Conservation (phyloP, 768 basidiomycete genomes). For the Chalciporus piperatus region DNA sequence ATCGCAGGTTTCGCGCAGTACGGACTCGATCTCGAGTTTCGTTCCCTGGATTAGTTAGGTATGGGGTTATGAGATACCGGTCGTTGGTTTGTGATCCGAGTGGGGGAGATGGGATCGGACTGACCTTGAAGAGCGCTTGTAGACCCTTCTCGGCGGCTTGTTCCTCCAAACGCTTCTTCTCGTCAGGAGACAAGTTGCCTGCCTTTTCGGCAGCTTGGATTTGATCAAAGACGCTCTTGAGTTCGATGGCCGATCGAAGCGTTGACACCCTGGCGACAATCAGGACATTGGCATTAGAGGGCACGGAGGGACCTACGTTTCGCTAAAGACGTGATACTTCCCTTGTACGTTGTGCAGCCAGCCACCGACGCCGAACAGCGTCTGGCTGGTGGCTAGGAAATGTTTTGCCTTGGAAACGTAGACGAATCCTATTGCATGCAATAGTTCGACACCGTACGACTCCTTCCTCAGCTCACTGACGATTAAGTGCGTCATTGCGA, state of each 20-base stretch:
- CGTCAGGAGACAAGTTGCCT: conserved; percentile 74
- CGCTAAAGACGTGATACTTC: conserved; percentile 91
- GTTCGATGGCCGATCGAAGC: conserved; percentile 79
- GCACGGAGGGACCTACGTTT: conserved; percentile 60
- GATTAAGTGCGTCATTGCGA: conserved; percentile 3
- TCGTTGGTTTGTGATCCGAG: background rate
- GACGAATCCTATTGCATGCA: conserved; percentile 84
- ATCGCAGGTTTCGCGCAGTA: conserved; percentile 87
- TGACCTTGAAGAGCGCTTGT: conserved; percentile 86
- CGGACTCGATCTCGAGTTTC: conserved; percentile 88
- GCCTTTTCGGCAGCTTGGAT: conserved; percentile 87
- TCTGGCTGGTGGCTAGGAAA: conserved; percentile 68
- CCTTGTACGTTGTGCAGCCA: conserved; percentile 93
- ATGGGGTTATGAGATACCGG: no score
- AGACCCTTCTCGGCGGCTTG: conserved; percentile 92
- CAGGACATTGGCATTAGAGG: background rate
- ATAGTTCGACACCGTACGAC: conserved; percentile 82
- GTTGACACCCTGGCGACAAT: conserved; percentile 65
- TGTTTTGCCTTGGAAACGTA: conserved; percentile 83
- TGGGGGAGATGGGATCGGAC: background rate
- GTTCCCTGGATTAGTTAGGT: conserved; percentile 54
- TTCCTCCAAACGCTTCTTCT: conserved; percentile 81
- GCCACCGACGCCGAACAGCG: conserved; percentile 79
- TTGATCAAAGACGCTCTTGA: conserved; percentile 89
- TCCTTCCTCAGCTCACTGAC: conserved; percentile 77